Conservation (phyloP, 441 rosid species). For the Populus hybrid region DNA sequence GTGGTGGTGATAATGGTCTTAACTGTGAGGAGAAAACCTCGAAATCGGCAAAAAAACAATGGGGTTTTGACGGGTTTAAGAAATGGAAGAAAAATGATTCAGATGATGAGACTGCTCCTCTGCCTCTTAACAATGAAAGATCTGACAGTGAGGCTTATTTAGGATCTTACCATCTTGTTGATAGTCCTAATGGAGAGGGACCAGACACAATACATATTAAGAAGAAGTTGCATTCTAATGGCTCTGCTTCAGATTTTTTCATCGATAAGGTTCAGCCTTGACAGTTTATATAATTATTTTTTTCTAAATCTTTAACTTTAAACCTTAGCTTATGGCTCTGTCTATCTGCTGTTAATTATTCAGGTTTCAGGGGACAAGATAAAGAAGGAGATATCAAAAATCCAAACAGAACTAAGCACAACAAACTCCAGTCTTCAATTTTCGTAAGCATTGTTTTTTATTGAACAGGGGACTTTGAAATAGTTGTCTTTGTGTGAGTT, state of each 20-base stretch:
- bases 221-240: slow-evolving; percentile 56
- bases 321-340: neutral
- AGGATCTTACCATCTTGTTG: slow-evolving; percentile 35
- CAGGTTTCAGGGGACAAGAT: slow-evolving; percentile 73
- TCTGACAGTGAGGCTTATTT: slow-evolving; percentile 39
- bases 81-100: slow-evolving; percentile 63
- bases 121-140: slow-evolving; percentile 44
- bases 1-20: slow-evolving; percentile 10
- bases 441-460: slow-evolving; percentile 40
- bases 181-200: slow-evolving; percentile 52
- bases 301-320: neutral
- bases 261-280: slow-evolving; percentile 56
- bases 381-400: slow-evolving; percentile 64
- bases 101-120: slow-evolving; percentile 57
- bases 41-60: slow-evolving; percentile 53
- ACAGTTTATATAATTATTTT: neutral
- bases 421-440: slow-evolving; percentile 51
- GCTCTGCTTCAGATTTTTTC: slow-evolving; percentile 68
- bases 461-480: neutral
- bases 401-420: slow-evolving; percentile 57
- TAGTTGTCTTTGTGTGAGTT: neutral
- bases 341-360: neutral
- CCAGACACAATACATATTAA: slow-evolving; percentile 64
- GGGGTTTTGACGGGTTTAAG: slow-evolving; percentile 62
- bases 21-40: slow-evolving; percentile 30